Evolutionary conservation across 257 asterid species (phyloP).

Genomic region (Scutellaria minor): DNA sequence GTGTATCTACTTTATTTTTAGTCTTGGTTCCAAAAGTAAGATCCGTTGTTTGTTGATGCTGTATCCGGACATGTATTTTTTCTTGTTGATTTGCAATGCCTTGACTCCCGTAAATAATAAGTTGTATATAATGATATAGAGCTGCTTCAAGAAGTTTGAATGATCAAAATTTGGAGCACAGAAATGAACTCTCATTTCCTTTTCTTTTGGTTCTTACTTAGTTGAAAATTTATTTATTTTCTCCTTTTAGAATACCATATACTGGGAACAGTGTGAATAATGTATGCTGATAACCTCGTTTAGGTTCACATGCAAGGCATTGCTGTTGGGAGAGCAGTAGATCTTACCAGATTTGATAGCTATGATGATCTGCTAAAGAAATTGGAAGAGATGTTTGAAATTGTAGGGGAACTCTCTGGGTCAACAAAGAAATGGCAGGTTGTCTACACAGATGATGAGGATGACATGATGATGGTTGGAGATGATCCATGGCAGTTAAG

Average conservation of each 20-base stretch:
- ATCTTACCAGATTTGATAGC: slow-evolving; percentile 73
- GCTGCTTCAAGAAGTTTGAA: neutral
- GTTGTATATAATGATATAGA: neutral
- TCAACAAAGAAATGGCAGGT: slow-evolving; percentile 91
- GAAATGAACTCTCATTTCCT: slow-evolving; percentile 17
- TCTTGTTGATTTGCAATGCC: slow-evolving; percentile 15
- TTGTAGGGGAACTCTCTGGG: slow-evolving; percentile 76
- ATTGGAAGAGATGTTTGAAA: slow-evolving; percentile 92
- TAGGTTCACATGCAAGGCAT: slow-evolving; percentile 98
- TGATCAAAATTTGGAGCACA: neutral
- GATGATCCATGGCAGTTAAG: slow-evolving; percentile 99
- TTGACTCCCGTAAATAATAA: slow-evolving; percentile 8
- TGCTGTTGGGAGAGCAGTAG: slow-evolving; percentile 98
- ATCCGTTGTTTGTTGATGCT: slow-evolving; percentile 10
- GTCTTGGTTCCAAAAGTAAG: neutral
- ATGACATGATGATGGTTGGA: slow-evolving; percentile 99
- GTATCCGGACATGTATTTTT: neutral
- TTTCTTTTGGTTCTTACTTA: slow-evolving; percentile 5
- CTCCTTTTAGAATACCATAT: neutral
- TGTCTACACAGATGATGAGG: slow-evolving; percentile 92
- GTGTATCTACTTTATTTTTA: neutral
- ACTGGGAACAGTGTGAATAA: neutral
- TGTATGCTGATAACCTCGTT: neutral
- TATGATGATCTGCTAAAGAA: slow-evolving; percentile 83
- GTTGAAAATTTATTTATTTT: neutral